Base-by-base conservation (phyloP, 78 protist species). In the Dictyostelium capitatum region DNA sequence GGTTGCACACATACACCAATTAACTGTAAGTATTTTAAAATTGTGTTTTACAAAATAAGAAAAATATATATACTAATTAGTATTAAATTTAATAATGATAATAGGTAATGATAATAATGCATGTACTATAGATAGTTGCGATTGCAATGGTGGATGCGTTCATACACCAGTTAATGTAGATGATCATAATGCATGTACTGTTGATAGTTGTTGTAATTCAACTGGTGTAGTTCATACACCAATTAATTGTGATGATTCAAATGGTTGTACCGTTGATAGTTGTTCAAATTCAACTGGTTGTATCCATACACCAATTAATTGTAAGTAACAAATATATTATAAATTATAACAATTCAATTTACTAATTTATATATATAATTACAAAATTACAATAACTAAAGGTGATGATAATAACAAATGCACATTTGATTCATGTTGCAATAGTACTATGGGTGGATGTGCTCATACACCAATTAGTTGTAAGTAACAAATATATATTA, bases 321-420 rank as follows among this genome's bases (percentile, higher is more conserved):
- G 43, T 2, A 37, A 37, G 43, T 37, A n/a, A n/a, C n/a, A n/a
- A n/a, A n/a, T n/a, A n/a, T n/a, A n/a, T n/a, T n/a, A n/a, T n/a
- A n/a, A n/a, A n/a, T n/a, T n/a, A n/a, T n/a, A n/a, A n/a, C n/a
- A n/a, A n/a, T n/a, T n/a, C n/a, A n/a, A n/a, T n/a, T n/a, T n/a
- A n/a, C n/a, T n/a, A n/a, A n/a, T n/a, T n/a, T n/a, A n/a, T n/a
- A n/a, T n/a, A n/a, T n/a, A n/a, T n/a, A n/a, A n/a, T n/a, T n/a
- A n/a, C n/a, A n/a, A n/a, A n/a, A n/a, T n/a, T n/a, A n/a, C n/a
- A n/a, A n/a, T n/a, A n/a, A n/a, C n/a, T n/a, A n/a, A n/a, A n/a
- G 77, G 94, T 41, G 83, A 89, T 56, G 84, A 89, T 64, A 84
- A 79, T 4, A 74, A 85, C 53, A n/a, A 12, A 30, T 73, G 92